Evolutionary conservation across 768 basidiomycete species (phyloP), one percentile per base, ranked within the genome.

Genomic region (Thelephora ganbajun): DNA sequence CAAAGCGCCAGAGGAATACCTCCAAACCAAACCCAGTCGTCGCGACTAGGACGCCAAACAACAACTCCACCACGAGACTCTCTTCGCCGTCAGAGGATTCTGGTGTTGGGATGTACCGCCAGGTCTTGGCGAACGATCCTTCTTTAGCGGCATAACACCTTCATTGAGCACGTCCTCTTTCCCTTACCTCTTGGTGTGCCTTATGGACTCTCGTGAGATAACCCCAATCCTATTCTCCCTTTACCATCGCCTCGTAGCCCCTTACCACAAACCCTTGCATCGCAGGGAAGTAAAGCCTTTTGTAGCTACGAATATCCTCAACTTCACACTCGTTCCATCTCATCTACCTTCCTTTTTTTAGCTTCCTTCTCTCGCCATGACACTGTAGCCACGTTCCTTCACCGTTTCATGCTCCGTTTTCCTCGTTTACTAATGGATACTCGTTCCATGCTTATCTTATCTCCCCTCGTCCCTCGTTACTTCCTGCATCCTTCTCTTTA

Each of bases 81-180:
- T 65, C 73, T 14, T 87, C 85, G 5, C 84, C 81, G 14, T 75
- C 79, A 23, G 80, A 83, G 56, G 87, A 89, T 61, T 90, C 87
- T 45, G 84, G 83, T 53, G 83, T 90, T 53, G 85, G 81, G 54
- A 63, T 90, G 59, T 86, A 88, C 68, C 80, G 83, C 51, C 82
- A 85, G 63, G 76, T 89, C 62, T 70, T 88, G 57, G 79, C 77
- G 45, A 76, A 84, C 53, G 82, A 88, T 58, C 79, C 79, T 36
- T 76, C 80, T 51, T 66, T 88, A 61, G 74, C 72, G 26, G 26
- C 26, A 30, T 30, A 30, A 30, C 26, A 9, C 26, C 49, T 34
- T 48, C 54, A 51, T 58, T 56, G 60, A 62, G 57, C 48, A 34
- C 46, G 44, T 48, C 50, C 50, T 43, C 33, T 45, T 34, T 50